A percentile compares a stretch with the other conserved stretches of the same genome.
phyloP scores from a whole-genome alignment of 1,139 yeast species.

The Suhomyces atakaporum region DNA sequence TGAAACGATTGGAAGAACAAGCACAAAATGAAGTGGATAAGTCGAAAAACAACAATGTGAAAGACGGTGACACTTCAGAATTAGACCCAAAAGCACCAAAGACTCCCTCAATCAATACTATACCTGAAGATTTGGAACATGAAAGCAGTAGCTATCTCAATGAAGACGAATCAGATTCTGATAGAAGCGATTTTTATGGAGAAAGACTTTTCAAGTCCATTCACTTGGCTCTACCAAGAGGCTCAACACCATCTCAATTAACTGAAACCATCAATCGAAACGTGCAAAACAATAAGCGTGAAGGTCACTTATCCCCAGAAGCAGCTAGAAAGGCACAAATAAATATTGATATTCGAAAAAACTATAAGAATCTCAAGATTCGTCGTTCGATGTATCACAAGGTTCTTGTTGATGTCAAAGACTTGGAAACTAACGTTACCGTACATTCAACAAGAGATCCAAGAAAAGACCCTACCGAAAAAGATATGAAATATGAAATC shows the following conservation, averaged over 20 bases:
- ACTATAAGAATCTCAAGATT: conserved; percentile 51
- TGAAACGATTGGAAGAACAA: conserved; percentile 57
- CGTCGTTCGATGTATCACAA: conserved; percentile 69
- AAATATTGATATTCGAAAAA: conserved; percentile 26
- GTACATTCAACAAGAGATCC: conserved; percentile 54
- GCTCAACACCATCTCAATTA: conserved; percentile 47
- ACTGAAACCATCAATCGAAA: conserved; percentile 55
- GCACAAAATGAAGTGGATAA: conserved; percentile 23
- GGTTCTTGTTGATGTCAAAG: conserved; percentile 56
- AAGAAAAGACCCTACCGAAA: conserved; percentile 27
- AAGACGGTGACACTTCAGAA: conserved; percentile 4
- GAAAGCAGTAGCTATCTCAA: conserved; percentile 1
- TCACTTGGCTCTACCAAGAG: conserved; percentile 61
- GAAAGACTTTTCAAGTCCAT: conserved; percentile 76
- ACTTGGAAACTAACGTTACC: conserved; percentile 49
- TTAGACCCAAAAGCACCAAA: not conserved
- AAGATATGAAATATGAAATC: conserved; percentile 38
- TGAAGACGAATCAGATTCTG: conserved; percentile 23
- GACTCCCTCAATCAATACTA: not conserved
- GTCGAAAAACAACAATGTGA: conserved; percentile 21
- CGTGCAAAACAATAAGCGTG: conserved; percentile 30
- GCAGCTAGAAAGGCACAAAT: conserved; percentile 16
- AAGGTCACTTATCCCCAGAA: conserved; percentile 12
- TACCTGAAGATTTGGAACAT: conserved; percentile 6
- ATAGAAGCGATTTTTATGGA: conserved; percentile 41